A percentile compares a stretch with the other conserved stretches of the same genome.
Conservation (phyloP, 129 eudicot species). For the Artemisia argyi region DNA sequence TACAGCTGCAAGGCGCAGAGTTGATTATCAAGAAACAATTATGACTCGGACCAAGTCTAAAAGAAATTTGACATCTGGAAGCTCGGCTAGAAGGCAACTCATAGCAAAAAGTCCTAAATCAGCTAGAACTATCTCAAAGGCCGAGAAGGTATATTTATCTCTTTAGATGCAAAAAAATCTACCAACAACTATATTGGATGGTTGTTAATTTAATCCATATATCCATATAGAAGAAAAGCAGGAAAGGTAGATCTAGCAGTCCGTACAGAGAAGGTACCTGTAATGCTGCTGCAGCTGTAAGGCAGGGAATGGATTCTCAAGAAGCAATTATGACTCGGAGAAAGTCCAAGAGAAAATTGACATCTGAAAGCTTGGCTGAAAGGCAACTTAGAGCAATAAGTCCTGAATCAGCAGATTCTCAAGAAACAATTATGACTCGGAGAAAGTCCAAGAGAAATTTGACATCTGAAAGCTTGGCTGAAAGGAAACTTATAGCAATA, state of each 20-base stretch:
- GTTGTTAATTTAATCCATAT: too few species aligned
- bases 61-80: constrained; percentile 41
- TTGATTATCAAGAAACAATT: constrained; percentile 21
- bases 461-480: constrained; percentile 30
- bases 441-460: constrained; percentile 38
- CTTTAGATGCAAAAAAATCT: not conserved
- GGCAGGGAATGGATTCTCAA: constrained; percentile 16
- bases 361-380: constrained; percentile 30
- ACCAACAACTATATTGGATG: not conserved
- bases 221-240: too few species aligned
- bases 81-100: constrained; percentile 14
- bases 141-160: constrained; percentile 18
- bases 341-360: constrained; percentile 38
- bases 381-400: not conserved
- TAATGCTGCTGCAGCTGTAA: constrained; percentile 6
- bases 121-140: constrained; percentile 10
- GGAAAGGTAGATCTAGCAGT: too few species aligned
- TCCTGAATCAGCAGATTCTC: constrained; percentile 4
- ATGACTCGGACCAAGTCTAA: constrained; percentile 21
- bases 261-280: too few species aligned
- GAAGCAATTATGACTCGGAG: constrained; percentile 22
- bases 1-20: constrained; percentile 16
- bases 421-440: constrained; percentile 25
- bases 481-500: not conserved
- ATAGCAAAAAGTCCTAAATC: constrained; percentile 10